Conservation (phyloP, 2,329 filamentous ascomycete species). For the Pseudocercospora pini-densiflorae region DNA sequence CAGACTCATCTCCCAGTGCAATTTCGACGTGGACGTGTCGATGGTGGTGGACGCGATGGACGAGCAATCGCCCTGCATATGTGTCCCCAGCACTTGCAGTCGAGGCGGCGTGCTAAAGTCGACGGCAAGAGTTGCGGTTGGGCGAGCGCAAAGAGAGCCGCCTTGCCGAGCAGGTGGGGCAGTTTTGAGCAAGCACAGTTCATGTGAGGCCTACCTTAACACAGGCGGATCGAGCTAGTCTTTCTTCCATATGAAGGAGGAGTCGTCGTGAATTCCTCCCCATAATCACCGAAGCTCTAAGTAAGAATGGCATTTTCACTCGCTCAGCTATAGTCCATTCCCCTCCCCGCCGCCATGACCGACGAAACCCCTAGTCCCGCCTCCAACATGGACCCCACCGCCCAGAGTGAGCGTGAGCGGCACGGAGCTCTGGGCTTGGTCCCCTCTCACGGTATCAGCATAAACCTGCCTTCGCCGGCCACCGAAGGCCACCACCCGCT, state of each 20-base stretch:
- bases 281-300: not conserved
- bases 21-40: not conserved
- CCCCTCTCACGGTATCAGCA: slow-evolving; percentile 48
- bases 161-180: not conserved
- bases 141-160: not conserved
- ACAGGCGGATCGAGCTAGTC: not conserved
- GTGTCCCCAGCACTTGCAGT: slow-evolving; percentile 2
- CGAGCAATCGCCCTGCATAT: not conserved
- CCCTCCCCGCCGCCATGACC: slow-evolving; percentile 21
- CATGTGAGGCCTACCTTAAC: slow-evolving; percentile 3
- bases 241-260: slow-evolving; percentile 12
- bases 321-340: slow-evolving; percentile 6
- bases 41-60: not conserved
- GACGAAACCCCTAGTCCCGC: slow-evolving; percentile 8
- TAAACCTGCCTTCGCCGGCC: slow-evolving; percentile 50
- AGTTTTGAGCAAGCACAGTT: not conserved
- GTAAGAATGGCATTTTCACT: slow-evolving; percentile 11
- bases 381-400: slow-evolving; percentile 8
- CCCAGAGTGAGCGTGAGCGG: slow-evolving; percentile 18
- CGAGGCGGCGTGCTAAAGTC: not conserved
- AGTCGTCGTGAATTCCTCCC: slow-evolving; percentile 5
- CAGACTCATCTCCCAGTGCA: not conserved
- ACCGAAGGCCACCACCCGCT: slow-evolving; percentile 38
- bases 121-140: slow-evolving; percentile 3
- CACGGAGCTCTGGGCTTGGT: slow-evolving; percentile 44